phyloP scores from a whole-genome alignment of 192 early-diverging fungal species.

The Powellomyces hirtus region DNA sequence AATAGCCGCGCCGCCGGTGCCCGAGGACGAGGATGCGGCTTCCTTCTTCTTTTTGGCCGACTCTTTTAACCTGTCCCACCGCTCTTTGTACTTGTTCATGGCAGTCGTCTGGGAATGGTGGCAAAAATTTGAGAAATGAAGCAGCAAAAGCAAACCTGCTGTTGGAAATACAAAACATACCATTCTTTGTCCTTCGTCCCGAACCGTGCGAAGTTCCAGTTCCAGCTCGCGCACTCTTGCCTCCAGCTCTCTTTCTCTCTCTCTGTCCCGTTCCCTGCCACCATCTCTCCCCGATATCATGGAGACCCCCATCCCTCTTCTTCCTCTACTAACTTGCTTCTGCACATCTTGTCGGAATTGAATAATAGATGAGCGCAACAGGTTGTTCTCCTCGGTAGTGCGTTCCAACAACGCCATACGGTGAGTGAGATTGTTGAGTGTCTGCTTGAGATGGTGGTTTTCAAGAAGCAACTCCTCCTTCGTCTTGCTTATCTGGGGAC shows the following conservation, averaged over 20 bases:
- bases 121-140: no score
- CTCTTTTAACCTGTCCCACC: slow-evolving; percentile 81
- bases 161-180: background rate
- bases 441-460: slow-evolving; percentile 62
- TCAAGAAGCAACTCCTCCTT: slow-evolving; percentile 66
- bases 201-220: slow-evolving; percentile 48
- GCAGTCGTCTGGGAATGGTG: slow-evolving; percentile 24
- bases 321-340: slow-evolving; percentile 36
- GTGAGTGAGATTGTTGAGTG: slow-evolving; percentile 58
- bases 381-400: slow-evolving; percentile 58
- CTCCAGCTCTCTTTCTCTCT: slow-evolving; percentile 5
- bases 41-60: slow-evolving; percentile 60
- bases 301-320: slow-evolving; percentile 5
- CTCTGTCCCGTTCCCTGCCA: background rate
- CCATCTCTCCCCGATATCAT: background rate
- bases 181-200: slow-evolving; percentile 51
- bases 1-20: background rate
- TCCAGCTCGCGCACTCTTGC: slow-evolving; percentile 55
- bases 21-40: slow-evolving; percentile 15
- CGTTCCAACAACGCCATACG: slow-evolving; percentile 55
- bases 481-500: slow-evolving; percentile 41
- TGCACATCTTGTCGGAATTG: slow-evolving; percentile 64
- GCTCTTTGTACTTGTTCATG: slow-evolving; percentile 68
- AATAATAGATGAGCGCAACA: slow-evolving; percentile 61
- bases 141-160: background rate